Conservation (phyloP, 768 basidiomycete genomes). For the Kondoa subrosea region DNA sequence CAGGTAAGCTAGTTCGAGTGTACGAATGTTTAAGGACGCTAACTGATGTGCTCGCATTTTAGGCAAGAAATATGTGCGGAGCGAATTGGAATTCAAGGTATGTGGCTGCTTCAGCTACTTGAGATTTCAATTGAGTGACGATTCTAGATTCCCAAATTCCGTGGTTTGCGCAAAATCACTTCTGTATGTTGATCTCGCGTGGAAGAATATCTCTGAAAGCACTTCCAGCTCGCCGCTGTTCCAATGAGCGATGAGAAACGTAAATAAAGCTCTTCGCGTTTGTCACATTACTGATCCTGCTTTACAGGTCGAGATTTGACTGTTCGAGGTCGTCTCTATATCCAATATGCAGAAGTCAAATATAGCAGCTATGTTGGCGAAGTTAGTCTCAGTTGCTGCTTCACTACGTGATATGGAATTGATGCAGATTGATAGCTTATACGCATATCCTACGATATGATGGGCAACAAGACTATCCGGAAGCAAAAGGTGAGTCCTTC, state of each 20-base stretch:
- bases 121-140: background rate
- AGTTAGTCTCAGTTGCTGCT: background rate
- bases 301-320: background rate
- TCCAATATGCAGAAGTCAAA: background rate
- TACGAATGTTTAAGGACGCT: too few relatives aligned
- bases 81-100: background rate
- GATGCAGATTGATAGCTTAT: too few relatives aligned
- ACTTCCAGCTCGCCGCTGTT: background rate
- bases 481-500: background rate
- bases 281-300: background rate
- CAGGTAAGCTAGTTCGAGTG: too few relatives aligned
- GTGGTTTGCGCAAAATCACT: background rate
- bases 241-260: background rate
- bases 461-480: constrained; percentile 1
- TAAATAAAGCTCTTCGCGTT: background rate
- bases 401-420: too few relatives aligned
- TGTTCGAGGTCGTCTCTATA: background rate
- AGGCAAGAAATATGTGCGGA: background rate
- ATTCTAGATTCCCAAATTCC: background rate
- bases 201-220: background rate
- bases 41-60: too few relatives aligned
- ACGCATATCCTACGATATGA: background rate
- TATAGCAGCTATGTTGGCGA: constrained; percentile 1
- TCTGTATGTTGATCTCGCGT: background rate
- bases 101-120: background rate